Evolutionary conservation across 208 protist genomes (phyloP).

Genomic region (Phytomonas francai): DNA sequence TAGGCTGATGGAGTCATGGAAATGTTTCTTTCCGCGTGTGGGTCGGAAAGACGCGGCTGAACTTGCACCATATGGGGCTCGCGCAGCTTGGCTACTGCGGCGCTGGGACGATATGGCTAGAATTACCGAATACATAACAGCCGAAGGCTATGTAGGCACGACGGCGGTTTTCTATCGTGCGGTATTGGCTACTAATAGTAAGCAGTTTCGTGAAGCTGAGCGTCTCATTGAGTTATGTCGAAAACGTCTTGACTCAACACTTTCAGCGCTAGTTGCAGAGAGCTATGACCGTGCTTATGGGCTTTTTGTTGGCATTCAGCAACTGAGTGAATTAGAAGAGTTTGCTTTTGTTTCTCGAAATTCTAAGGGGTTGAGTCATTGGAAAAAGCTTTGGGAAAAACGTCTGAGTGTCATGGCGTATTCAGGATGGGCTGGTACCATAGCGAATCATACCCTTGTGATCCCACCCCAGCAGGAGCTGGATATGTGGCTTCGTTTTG

Average conservation of each 20-base stretch:
- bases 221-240: conserved; percentile 89
- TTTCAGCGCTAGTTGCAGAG: conserved; percentile 96
- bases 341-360: conserved; percentile 78
- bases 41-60: conserved; percentile 64
- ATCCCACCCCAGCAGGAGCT: conserved; percentile 90
- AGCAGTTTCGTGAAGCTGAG: conserved; percentile 78
- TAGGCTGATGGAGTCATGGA: conserved; percentile 75
- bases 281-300: conserved; percentile 98
- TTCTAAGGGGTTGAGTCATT: conserved; percentile 53
- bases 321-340: conserved; percentile 98
- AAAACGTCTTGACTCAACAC: conserved; percentile 88
- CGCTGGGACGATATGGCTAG: conserved; percentile 90
- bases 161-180: conserved; percentile 91
- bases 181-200: conserved; percentile 63
- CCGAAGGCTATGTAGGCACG: conserved; percentile 84
- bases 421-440: conserved; percentile 95
- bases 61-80: conserved; percentile 91
- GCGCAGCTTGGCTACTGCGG: conserved; percentile 94
- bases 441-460: conserved; percentile 94
- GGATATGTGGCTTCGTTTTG: conserved; percentile 97
- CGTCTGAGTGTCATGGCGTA: conserved; percentile 87
- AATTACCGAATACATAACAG: conserved; percentile 86
- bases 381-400: conserved; percentile 83
- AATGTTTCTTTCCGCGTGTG: conserved; percentile 45
- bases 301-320: conserved; percentile 95